These are phyloP conservation scores for Colletotrichum tropicale DNA, from an alignment of 2,329 filamentous ascomycete genomes.

Conservation along the genomic window DNA sequence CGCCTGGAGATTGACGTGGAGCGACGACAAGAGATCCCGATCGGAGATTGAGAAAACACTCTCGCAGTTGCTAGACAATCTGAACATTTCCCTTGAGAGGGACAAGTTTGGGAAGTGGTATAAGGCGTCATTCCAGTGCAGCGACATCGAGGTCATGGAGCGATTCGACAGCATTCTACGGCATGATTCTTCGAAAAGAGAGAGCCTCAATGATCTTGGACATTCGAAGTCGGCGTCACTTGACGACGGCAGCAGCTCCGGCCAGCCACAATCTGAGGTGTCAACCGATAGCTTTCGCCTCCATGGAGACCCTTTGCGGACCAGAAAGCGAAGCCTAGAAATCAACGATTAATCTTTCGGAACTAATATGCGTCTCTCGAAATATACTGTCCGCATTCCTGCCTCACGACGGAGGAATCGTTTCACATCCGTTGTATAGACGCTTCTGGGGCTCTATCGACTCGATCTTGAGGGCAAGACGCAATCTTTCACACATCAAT, in stretches of 20 bases:
- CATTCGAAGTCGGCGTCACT: background rate
- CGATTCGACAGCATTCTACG: background rate
- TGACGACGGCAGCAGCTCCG: background rate
- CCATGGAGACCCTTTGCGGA: background rate
- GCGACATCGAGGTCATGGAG: background rate
- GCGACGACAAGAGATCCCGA: background rate
- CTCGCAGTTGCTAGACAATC: background rate
- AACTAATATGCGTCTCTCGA: background rate
- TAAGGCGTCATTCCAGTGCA: background rate
- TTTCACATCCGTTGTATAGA: conserved; percentile 3
- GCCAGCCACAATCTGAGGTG: background rate
- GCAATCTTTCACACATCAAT: background rate
- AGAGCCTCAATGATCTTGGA: background rate
- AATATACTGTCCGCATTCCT: background rate
- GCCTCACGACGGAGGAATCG: background rate
- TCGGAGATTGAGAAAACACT: background rate
- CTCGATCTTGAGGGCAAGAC: conserved; percentile 19
- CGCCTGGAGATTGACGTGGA: background rate
- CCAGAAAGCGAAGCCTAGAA: background rate
- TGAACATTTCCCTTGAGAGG: background rate
- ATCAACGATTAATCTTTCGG: background rate
- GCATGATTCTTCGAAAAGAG: background rate
- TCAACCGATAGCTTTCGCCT: background rate
- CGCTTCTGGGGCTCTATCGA: conserved; percentile 24
- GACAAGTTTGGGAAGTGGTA: background rate